Percentiles rank a stretch among this genome's conserved stretches.
Evolutionary conservation across 305 asterid genomes (phyloP).

Genomic region (Solanum hybrid): DNA sequence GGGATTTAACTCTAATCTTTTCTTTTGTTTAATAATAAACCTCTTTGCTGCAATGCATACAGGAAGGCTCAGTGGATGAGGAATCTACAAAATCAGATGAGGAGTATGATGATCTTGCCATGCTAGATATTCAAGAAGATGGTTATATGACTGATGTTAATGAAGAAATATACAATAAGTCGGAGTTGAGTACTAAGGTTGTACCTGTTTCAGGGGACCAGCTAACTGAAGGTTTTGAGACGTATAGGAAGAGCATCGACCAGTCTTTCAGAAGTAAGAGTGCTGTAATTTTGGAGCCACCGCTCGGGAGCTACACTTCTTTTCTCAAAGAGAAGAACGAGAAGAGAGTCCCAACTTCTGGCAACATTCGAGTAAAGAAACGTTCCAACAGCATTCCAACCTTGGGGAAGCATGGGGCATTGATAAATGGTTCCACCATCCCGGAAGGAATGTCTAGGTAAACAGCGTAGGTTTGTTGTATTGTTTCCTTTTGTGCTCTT

Average conservation of each 20-base stretch:
- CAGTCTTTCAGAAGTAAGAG: constrained; percentile 13
- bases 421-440: constrained; percentile 10
- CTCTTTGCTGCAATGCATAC: too few relatives aligned
- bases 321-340: constrained; percentile 20
- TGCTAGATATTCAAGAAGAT: too few relatives aligned
- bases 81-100: too few relatives aligned
- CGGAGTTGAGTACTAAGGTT: constrained; percentile 1
- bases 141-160: constrained; percentile 43
- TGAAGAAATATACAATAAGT: constrained; percentile 11
- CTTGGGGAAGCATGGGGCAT: constrained; percentile 12
- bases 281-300: constrained; percentile 10
- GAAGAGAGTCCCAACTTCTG: constrained; percentile 16
- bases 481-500: background rate
- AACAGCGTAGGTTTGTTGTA: background rate
- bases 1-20: too few relatives aligned
- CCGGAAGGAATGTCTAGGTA: constrained; percentile 7
- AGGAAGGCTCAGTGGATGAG: too few relatives aligned
- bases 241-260: constrained; percentile 13
- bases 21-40: too few relatives aligned
- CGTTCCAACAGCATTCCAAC: constrained; percentile 33
- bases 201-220: constrained; percentile 16
- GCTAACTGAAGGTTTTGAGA: constrained; percentile 23
- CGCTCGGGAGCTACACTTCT: constrained; percentile 10
- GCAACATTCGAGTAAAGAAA: constrained; percentile 19
- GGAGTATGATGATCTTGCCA: too few relatives aligned